Conservation (phyloP, 768 basidiomycete genomes). For the Tricholomella constricta region DNA sequence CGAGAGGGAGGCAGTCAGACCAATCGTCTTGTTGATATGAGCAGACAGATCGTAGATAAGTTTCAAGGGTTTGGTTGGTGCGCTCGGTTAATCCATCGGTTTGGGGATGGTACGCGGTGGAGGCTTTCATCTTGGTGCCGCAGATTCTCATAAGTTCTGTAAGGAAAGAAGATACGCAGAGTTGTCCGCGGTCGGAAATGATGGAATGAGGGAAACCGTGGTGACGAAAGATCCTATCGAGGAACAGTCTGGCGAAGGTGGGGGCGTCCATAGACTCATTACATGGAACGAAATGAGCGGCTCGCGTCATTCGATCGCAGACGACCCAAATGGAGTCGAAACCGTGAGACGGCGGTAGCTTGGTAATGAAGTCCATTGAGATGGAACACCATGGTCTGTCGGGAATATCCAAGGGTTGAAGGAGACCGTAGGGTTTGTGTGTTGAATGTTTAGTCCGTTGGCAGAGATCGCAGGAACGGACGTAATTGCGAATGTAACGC, state of each 20-base stretch:
- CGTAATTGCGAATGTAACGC: conserved; percentile 21
- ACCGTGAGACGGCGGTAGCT: conserved; percentile 39
- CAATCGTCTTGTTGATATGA: conserved; percentile 39
- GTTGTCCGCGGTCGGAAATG: conserved; percentile 33
- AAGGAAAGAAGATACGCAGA: conserved; percentile 36
- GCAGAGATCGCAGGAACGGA: conserved; percentile 38
- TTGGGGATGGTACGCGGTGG: conserved; percentile 46
- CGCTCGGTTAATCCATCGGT: conserved; percentile 8
- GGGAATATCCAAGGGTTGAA: conserved; percentile 39
- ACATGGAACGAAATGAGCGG: conserved; percentile 43
- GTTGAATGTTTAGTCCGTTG: conserved; percentile 29
- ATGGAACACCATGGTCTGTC: conserved; percentile 36
- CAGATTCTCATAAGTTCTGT: conserved; percentile 10
- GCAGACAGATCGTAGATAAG: conserved; percentile 36
- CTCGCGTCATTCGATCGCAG: conserved; percentile 41
- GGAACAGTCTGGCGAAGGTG: conserved; percentile 35
- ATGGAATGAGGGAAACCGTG: conserved; percentile 36
- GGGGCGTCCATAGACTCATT: conserved; percentile 26
- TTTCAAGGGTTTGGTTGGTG: conserved; percentile 24
- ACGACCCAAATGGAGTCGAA: conserved; percentile 40
- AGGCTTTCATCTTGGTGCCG: conserved; percentile 18
- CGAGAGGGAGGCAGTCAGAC: conserved; percentile 29
- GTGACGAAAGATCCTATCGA: conserved; percentile 34
- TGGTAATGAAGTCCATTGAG: conserved; percentile 44
- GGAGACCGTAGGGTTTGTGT: conserved; percentile 36